Evolutionary conservation across 2,329 filamentous ascomycete genomes (phyloP).

Genomic region (Zopfia rhizophila): DNA sequence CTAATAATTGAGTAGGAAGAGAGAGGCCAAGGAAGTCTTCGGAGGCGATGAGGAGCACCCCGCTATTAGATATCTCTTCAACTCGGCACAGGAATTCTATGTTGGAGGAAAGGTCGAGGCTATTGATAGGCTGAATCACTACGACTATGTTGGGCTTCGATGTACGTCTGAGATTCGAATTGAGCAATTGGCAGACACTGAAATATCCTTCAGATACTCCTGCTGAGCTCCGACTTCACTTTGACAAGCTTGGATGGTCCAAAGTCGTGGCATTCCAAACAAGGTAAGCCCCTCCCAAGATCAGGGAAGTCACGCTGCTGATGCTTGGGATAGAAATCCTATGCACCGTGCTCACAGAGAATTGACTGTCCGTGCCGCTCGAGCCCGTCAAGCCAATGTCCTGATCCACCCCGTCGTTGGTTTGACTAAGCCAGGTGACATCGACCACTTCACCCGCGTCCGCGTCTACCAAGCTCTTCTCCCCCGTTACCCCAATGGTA

Average conservation of each 20-base stretch:
- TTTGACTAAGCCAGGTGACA: slow-evolving; percentile 98
- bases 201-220: slow-evolving; percentile 75
- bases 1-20: slow-evolving; percentile 66
- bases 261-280: slow-evolving; percentile 99
- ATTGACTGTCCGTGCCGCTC: slow-evolving; percentile 95
- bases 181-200: slow-evolving; percentile 2
- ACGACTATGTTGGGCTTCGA: slow-evolving; percentile 96
- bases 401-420: slow-evolving; percentile 99
- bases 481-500: slow-evolving; percentile 97
- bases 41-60: slow-evolving; percentile 92
- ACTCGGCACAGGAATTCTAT: slow-evolving; percentile 85
- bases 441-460: slow-evolving; percentile 99
- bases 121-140: slow-evolving; percentile 94
- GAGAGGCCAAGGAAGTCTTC: slow-evolving; percentile 94
- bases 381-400: slow-evolving; percentile 95
- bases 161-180: slow-evolving; percentile 66
- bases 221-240: slow-evolving; percentile 92
- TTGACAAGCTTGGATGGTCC: slow-evolving; percentile 99
- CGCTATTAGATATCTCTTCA: slow-evolving; percentile 88
- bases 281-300: slow-evolving; percentile 24
- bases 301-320: background rate
- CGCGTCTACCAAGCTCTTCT: slow-evolving; percentile 98
- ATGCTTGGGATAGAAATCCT: slow-evolving; percentile 72
- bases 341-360: slow-evolving; percentile 99
- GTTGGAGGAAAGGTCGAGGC: slow-evolving; percentile 96